Evolutionary conservation across 306 rosid genomes (phyloP).

Genomic region (cucumber (Cucumis sativus)): Cucumber_9930_V3 NC_026660.2:22218001-22218500

Average conservation of each 20-base stretch:
- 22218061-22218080: background rate
- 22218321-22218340: background rate
- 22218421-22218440: too few species aligned
- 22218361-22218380: background rate
- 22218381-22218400: background rate
- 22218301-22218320: background rate
- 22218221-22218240: background rate
- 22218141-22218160: background rate
- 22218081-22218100: background rate
- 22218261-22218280: background rate
- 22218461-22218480: too few species aligned
- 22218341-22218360: background rate
- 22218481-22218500: too few species aligned
- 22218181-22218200: background rate
- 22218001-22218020: background rate
- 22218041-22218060: background rate
- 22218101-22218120: background rate
- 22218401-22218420: too few species aligned
- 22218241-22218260: background rate
- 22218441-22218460: too few species aligned
- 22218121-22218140: background rate
- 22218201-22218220: background rate
- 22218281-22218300: background rate
- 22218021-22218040: background rate
- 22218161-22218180: background rate